Base-by-base conservation (phyloP, 192 early-diverging fungal species). In the Entrophospora sp. region DNA sequence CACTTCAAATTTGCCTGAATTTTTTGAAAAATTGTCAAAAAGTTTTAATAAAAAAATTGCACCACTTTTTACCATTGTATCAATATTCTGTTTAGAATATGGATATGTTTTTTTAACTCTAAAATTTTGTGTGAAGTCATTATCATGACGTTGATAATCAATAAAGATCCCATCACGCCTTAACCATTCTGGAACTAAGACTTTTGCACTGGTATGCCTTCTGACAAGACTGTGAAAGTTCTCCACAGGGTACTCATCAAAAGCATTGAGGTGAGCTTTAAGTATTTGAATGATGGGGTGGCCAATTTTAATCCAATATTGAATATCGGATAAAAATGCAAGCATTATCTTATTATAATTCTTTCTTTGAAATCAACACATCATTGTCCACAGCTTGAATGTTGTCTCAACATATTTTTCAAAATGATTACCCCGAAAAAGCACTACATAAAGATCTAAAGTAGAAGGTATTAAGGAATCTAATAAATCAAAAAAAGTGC, bases 111-210 rank as follows among this genome's bases (percentile, higher is more conserved):
- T n/a, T n/a, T n/a, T n/a, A n/a, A 18, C 20, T n/a, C 16, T 44
- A 44, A 44, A 44, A n/a, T 4, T 44, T 18, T 44, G 42, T 1
- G 42, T 18, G 20, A 44, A 44, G 5, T n/a, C n/a, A n/a, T n/a
- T n/a, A n/a, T 44, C 16, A 44, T 44, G 42, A 44, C 42, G 42
- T 5, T 44, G 42, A n/a, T 12, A 18, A 44, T 3, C 42, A 44
- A 44, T 18, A 5, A 44, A 44, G 16, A 44, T 44, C 20, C 42
- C 42, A 44, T 44, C 42, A 44, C 16, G 13, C 9, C 42, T 44
- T 44, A 44, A 44, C 42, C 42, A 44, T 44, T 44, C 42, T 44
- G n/a, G n/a, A n/a, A n/a, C n/a, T n/a, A n/a, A n/a, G n/a, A n/a
- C n/a, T n/a, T n/a, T n/a, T n/a, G n/a, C n/a, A n/a, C n/a, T n/a